Conservation (phyloP, 495 filamentous ascomycete species). For the Antarctomyces pellizariae region DNA sequence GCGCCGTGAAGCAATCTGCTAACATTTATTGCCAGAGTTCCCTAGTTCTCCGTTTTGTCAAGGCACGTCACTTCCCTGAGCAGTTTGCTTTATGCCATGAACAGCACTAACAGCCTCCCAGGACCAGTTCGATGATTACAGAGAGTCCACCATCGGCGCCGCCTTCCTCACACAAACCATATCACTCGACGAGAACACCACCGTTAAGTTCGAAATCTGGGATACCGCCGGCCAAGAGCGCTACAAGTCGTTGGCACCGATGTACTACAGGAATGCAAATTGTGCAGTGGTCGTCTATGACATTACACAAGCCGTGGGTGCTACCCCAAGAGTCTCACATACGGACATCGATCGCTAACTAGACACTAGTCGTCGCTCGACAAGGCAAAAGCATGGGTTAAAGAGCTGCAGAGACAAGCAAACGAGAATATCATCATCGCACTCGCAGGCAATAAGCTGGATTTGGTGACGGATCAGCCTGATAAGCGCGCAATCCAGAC, state of each 20-base stretch:
- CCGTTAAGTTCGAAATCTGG: slow-evolving; percentile 99
- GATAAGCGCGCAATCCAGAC: slow-evolving; percentile 81
- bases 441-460: slow-evolving; percentile 89
- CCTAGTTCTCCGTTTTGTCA: slow-evolving; percentile 90
- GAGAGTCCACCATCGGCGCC: slow-evolving; percentile 96
- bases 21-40: slow-evolving; percentile 52
- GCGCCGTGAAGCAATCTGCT: slow-evolving; percentile 10
- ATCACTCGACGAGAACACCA: slow-evolving; percentile 87
- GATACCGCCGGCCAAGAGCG: slow-evolving; percentile 95
- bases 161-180: slow-evolving; percentile 98
- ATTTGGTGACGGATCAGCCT: slow-evolving; percentile 72
- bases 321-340: slow-evolving; percentile 4
- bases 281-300: slow-evolving; percentile 98
- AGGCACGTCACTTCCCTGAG: slow-evolving; percentile 30
- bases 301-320: slow-evolving; percentile 86
- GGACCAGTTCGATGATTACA: slow-evolving; percentile 99
- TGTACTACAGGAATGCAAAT: slow-evolving; percentile 99
- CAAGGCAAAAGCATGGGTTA: slow-evolving; percentile 99
- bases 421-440: slow-evolving; percentile 99
- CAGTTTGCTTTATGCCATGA: not conserved
- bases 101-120: slow-evolving; percentile 14
- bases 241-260: slow-evolving; percentile 94
- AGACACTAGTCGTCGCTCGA: slow-evolving; percentile 73
- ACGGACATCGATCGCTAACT: slow-evolving; percentile 1
- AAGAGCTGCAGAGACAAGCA: slow-evolving; percentile 92